phyloP scores from a whole-genome alignment of 208 protist genomes.

The Leishmania aethiopica region DNA sequence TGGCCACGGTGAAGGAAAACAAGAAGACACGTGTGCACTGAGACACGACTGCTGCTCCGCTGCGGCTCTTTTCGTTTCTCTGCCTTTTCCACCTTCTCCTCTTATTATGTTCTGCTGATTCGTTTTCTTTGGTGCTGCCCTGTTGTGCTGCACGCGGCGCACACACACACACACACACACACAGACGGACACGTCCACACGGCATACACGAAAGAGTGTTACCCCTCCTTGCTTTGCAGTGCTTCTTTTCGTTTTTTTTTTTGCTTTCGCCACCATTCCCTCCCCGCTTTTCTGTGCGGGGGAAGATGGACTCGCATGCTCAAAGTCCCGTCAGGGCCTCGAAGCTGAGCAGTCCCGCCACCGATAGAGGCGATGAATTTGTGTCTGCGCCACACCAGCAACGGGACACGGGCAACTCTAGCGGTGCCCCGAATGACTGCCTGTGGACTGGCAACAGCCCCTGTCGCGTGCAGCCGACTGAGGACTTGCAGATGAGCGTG shows the following conservation, averaged over 20 bases:
- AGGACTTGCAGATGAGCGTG: constrained; percentile 1
- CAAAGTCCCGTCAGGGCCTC: not conserved
- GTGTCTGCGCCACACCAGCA: not conserved
- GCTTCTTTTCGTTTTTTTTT: not conserved
- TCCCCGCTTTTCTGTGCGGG: not conserved
- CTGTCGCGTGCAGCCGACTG: not conserved
- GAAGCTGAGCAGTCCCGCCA: not conserved
- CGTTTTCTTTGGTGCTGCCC: not conserved
- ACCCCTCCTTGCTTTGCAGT: not conserved
- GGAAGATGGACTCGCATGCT: constrained; percentile 7
- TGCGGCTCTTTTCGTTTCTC: not conserved
- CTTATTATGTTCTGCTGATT: not conserved
- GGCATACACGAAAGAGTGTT: not conserved
- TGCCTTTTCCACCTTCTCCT: not conserved
- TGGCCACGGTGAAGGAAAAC: too few species aligned
- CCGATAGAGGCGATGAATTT: not conserved
- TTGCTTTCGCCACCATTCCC: not conserved
- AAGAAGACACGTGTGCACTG: too few species aligned
- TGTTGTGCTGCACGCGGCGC: not conserved
- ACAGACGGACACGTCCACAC: not conserved
- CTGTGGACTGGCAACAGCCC: not conserved
- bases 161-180: not conserved
- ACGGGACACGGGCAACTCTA: not conserved
- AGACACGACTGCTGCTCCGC: too few species aligned
- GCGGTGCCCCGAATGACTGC: not conserved